These are phyloP conservation scores for Phalaenopsis hybrid DNA, from an alignment of 116 monocot species.

Conservation along the genomic window DNA sequence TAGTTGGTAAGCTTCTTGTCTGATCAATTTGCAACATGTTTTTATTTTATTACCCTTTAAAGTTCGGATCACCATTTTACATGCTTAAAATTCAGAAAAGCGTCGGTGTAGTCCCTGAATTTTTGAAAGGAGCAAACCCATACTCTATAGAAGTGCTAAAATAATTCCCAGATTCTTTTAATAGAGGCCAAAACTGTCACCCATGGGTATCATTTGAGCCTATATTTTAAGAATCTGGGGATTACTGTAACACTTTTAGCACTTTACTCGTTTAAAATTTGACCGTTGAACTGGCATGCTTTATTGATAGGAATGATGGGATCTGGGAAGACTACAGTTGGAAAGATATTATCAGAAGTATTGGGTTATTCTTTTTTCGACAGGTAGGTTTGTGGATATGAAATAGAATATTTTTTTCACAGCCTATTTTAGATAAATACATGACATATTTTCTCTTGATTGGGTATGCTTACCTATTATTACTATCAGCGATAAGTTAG, in stretches of 20 bases:
- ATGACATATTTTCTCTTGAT: background rate
- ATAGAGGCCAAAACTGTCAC: too few species aligned
- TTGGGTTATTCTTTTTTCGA: slow-evolving; percentile 84
- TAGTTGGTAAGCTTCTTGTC: slow-evolving; percentile 53
- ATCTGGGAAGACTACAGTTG: slow-evolving; percentile 87
- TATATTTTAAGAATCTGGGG: too few species aligned
- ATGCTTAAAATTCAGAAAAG: slow-evolving; percentile 10
- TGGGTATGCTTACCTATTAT: background rate
- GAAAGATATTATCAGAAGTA: slow-evolving; percentile 75
- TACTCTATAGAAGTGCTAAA: too few species aligned
- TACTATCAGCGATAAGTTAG: slow-evolving; percentile 59
- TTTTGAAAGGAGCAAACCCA: too few species aligned
- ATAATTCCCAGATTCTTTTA: too few species aligned
- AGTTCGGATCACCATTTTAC: background rate
- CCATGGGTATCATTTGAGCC: too few species aligned
- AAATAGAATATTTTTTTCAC: background rate
- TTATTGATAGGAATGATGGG: slow-evolving; percentile 86
- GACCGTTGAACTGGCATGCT: background rate
- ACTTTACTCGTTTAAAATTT: too few species aligned
- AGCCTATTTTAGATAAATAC: background rate
- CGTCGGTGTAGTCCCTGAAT: too few species aligned
- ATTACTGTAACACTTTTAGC: too few species aligned
- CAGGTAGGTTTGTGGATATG: slow-evolving; percentile 39
- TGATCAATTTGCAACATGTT: background rate
- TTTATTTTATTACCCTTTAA: background rate